These are phyloP conservation scores for Malus domestica DNA, from an alignment of 306 rosid species.

Conservation along the genomic window DNA sequence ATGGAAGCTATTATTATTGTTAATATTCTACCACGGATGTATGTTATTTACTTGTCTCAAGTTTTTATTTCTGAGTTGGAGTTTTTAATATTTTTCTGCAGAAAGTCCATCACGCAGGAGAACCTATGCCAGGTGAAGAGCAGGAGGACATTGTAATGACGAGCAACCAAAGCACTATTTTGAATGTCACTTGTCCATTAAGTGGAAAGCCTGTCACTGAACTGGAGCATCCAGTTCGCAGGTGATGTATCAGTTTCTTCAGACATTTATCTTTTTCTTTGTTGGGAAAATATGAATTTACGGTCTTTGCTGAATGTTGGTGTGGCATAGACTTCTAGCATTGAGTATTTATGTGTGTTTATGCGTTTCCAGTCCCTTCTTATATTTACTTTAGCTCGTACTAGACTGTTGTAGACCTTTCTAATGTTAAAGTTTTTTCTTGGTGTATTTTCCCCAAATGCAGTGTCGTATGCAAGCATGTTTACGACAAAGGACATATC, in stretches of 20 bases:
- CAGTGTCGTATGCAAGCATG: constrained; percentile 75
- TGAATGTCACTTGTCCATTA: constrained; percentile 68
- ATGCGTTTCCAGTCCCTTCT: too few species aligned
- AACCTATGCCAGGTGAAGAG: constrained; percentile 93
- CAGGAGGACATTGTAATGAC: constrained; percentile 91
- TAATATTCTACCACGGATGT: background rate
- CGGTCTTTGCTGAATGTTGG: background rate
- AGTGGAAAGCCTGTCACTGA: constrained; percentile 73
- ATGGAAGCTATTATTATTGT: background rate
- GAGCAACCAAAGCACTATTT: constrained; percentile 57
- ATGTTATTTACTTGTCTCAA: background rate
- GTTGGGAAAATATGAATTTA: background rate
- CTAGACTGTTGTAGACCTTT: too few species aligned
- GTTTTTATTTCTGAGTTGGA: constrained; percentile 1
- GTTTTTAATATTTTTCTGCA: constrained; percentile 34
- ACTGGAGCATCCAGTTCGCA: constrained; percentile 74
- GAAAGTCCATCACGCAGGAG: constrained; percentile 88
- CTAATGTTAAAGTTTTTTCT: background rate
- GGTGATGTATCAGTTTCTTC: constrained; percentile 37
- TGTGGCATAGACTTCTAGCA: too few species aligned
- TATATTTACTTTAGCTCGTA: too few species aligned
- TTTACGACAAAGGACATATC: constrained; percentile 55
- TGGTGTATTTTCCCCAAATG: constrained; percentile 20
- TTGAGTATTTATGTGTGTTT: too few species aligned
- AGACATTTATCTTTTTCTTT: background rate